phyloP scores from a whole-genome alignment of 352 stramenopile genomes.

The Aphanomyces stellatus region DNA sequence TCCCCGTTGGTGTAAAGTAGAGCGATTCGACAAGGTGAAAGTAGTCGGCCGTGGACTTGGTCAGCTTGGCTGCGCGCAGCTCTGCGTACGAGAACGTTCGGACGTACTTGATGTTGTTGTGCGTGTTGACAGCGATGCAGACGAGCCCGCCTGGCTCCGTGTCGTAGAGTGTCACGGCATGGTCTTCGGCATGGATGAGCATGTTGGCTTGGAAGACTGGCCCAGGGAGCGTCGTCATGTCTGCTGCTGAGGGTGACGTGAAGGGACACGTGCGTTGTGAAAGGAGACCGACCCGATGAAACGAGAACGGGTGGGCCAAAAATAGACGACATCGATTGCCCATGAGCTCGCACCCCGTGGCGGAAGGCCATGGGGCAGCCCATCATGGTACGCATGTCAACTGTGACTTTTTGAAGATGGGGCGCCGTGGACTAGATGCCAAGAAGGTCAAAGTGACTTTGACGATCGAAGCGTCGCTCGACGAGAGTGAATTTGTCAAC shows the following conservation, averaged over 20 bases:
- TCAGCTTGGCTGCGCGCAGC: slow-evolving; percentile 36
- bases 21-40: slow-evolving; percentile 51
- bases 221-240: background rate
- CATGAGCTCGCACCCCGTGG: too few relatives aligned
- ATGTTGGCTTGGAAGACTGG: slow-evolving; percentile 3
- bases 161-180: slow-evolving; percentile 63
- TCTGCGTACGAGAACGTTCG: slow-evolving; percentile 47
- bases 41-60: slow-evolving; percentile 54
- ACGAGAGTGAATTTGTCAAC: slow-evolving; percentile 31
- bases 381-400: background rate
- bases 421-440: background rate
- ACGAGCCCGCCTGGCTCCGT: slow-evolving; percentile 50
- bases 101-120: slow-evolving; percentile 41
- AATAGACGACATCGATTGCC: too few relatives aligned
- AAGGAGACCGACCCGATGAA: background rate
- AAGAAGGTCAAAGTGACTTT: slow-evolving; percentile 55
- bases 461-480: slow-evolving; percentile 43
- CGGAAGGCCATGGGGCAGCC: too few relatives aligned
- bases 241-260: too few relatives aligned
- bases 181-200: slow-evolving; percentile 32
- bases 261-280: background rate
- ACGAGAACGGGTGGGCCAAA: too few relatives aligned
- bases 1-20: slow-evolving; percentile 36
- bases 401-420: background rate
- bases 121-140: slow-evolving; percentile 29